A percentile compares a stretch with the other conserved stretches of the same genome.
phyloP scores from a whole-genome alignment of 2,329 filamentous ascomycete genomes.

The Aspergillus brunneoviolaceus region DNA sequence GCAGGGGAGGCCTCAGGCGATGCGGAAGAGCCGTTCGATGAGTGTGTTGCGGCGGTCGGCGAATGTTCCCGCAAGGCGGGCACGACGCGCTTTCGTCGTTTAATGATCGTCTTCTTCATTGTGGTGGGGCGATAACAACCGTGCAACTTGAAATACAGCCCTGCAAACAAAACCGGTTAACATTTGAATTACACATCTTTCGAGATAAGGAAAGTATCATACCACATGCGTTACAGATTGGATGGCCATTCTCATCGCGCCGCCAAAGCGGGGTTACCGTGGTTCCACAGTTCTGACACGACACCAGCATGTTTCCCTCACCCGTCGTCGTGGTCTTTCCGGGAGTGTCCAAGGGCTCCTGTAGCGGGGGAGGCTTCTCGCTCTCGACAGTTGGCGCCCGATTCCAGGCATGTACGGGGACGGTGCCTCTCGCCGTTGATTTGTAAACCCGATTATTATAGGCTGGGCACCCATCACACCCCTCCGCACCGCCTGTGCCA shows the following conservation, averaged over 20 bases:
- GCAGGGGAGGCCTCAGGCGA: slow-evolving; percentile 43
- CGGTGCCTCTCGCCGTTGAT: slow-evolving; percentile 58
- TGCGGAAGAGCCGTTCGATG: slow-evolving; percentile 43
- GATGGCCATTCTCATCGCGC: slow-evolving; percentile 88
- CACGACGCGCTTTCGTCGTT: slow-evolving; percentile 90
- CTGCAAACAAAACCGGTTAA: slow-evolving; percentile 46
- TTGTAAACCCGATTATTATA: slow-evolving; percentile 97
- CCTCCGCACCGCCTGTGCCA: slow-evolving; percentile 90
- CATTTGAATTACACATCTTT: neutral
- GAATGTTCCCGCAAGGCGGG: slow-evolving; percentile 63
- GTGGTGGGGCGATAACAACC: slow-evolving; percentile 87
- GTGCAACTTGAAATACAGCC: slow-evolving; percentile 94
- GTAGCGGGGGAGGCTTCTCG: slow-evolving; percentile 18
- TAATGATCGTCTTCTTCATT: slow-evolving; percentile 99
- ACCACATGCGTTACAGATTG: slow-evolving; percentile 99
- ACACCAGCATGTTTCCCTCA: slow-evolving; percentile 64
- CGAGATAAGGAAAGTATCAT: slow-evolving; percentile 41
- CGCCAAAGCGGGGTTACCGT: slow-evolving; percentile 96
- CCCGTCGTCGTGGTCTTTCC: slow-evolving; percentile 25
- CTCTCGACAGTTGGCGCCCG: slow-evolving; percentile 31
- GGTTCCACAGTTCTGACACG: slow-evolving; percentile 95
- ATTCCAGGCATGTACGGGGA: slow-evolving; percentile 33
- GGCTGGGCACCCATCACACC: slow-evolving; percentile 91
- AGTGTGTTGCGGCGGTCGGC: slow-evolving; percentile 40
- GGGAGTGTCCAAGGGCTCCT: slow-evolving; percentile 24